A percentile compares a stretch with the other conserved stretches of the same genome.
Evolutionary conservation across 345 rosid genomes (phyloP).

Genomic region (Excoecaria agallocha): DNA sequence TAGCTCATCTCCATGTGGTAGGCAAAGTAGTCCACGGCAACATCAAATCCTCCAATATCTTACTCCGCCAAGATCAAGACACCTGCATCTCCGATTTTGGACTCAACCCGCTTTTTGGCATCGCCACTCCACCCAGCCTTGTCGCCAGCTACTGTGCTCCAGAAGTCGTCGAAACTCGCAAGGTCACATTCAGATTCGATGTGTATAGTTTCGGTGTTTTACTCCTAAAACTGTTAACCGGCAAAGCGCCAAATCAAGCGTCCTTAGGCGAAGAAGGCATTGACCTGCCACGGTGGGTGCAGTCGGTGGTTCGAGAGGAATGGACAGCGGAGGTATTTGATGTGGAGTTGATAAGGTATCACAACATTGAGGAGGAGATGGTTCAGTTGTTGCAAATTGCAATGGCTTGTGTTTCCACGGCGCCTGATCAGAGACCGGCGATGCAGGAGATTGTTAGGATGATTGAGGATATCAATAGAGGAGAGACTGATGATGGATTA

Average conservation of each 20-base stretch:
- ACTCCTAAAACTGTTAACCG: constrained; percentile 75
- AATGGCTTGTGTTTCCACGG: constrained; percentile 80
- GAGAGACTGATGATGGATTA: constrained; percentile 73
- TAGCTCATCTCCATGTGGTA: constrained; percentile 65
- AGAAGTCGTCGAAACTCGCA: constrained; percentile 73
- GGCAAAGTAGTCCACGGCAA: constrained; percentile 83
- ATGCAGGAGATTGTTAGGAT: constrained; percentile 83
- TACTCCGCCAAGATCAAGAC: constrained; percentile 70
- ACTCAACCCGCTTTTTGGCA: constrained; percentile 73
- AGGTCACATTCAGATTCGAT: constrained; percentile 73
- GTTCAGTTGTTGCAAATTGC: constrained; percentile 94
- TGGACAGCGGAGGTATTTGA: constrained; percentile 99
- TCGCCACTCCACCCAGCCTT: constrained; percentile 55
- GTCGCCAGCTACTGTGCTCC: constrained; percentile 96
- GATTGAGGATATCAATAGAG: constrained; percentile 87
- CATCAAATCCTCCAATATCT: constrained; percentile 84
- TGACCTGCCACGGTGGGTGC: constrained; percentile 96
- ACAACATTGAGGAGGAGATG: constrained; percentile 96
- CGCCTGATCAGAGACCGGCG: constrained; percentile 85
- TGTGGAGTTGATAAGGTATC: constrained; percentile 85
- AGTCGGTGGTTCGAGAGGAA: constrained; percentile 93
- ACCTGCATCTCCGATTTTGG: constrained; percentile 71
- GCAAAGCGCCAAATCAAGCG: constrained; percentile 92
- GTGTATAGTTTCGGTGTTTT: constrained; percentile 95
- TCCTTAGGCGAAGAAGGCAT: constrained; percentile 96